Percentiles rank a stretch among this genome's conserved stretches.
These are phyloP conservation scores for Wickerhamomyces pijperi DNA, from an alignment of 805 yeast genomes.

Conservation along the genomic window DNA sequence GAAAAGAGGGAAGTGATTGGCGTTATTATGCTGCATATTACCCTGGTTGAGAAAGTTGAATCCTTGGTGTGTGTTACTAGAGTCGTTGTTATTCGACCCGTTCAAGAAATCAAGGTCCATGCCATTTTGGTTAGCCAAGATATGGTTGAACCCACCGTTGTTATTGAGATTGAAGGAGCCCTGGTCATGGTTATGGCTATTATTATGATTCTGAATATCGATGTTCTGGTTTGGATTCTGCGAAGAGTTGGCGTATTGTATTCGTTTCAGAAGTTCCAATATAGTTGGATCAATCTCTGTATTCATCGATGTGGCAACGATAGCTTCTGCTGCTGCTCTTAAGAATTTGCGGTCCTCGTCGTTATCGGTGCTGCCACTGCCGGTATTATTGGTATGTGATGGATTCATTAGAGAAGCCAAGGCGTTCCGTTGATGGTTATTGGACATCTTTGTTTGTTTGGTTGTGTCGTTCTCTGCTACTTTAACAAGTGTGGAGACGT, in stretches of 20 bases:
- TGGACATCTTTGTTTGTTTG: background rate
- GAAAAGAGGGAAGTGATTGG: constrained; percentile 16
- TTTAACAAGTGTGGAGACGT: no score
- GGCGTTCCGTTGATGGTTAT: background rate
- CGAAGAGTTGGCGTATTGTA: constrained; percentile 36
- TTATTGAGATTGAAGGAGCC: no score
- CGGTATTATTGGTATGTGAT: background rate
- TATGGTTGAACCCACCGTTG: constrained; percentile 1
- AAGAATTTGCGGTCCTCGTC: constrained; percentile 45
- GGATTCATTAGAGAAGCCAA: background rate
- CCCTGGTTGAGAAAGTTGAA: constrained; percentile 1
- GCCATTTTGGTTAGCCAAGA: background rate
- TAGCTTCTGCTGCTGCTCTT: constrained; percentile 50
- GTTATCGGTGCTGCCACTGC: background rate
- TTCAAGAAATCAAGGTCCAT: background rate
- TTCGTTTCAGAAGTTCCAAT: constrained; percentile 41
- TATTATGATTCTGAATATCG: background rate
- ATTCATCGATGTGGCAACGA: constrained; percentile 38
- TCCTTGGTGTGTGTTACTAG: background rate
- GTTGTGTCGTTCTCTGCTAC: no score
- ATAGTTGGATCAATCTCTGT: constrained; percentile 52
- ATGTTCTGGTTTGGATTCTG: background rate
- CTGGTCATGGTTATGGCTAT: constrained; percentile 1
- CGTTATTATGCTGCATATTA: background rate
- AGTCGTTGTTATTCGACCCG: background rate